Percentiles rank a stretch among this genome's conserved stretches.
Evolutionary conservation across 2,329 filamentous ascomycete genomes (phyloP).

Genomic region (Colletotrichum phormii): DNA sequence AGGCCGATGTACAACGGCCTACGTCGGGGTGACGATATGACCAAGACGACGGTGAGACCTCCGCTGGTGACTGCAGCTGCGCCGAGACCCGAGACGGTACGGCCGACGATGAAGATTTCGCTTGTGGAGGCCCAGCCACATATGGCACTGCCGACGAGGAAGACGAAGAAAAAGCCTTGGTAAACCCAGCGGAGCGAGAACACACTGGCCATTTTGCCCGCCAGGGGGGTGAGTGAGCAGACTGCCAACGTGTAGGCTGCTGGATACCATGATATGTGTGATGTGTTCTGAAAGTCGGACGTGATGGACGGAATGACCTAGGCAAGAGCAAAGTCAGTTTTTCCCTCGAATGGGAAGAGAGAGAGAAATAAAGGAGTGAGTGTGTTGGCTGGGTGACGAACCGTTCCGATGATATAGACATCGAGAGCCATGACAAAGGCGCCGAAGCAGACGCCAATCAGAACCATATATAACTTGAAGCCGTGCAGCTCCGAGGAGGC

Average conservation of each 20-base stretch:
- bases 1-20: background rate
- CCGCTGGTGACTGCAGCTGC: background rate
- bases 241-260: background rate
- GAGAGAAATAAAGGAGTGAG: background rate
- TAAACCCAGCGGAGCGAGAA: background rate
- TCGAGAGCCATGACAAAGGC: conserved; percentile 6
- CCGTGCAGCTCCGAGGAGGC: background rate
- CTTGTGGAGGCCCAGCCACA: background rate
- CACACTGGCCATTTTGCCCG: conserved; percentile 1
- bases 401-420: background rate
- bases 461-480: background rate
- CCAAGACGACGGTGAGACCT: background rate
- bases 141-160: conserved; percentile 1
- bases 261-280: conserved; percentile 1
- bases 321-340: background rate
- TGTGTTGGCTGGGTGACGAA: background rate
- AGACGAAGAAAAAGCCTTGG: background rate
- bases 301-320: conserved; percentile 1
- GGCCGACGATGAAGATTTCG: background rate
- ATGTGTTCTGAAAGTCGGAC: background rate
- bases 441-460: background rate
- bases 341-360: background rate
- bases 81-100: background rate
- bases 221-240: conserved; percentile 2
- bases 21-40: background rate